These are phyloP conservation scores for Daldinia eschscholtzii DNA, from an alignment of 2,329 filamentous ascomycete genomes.

Conservation along the genomic window DNA sequence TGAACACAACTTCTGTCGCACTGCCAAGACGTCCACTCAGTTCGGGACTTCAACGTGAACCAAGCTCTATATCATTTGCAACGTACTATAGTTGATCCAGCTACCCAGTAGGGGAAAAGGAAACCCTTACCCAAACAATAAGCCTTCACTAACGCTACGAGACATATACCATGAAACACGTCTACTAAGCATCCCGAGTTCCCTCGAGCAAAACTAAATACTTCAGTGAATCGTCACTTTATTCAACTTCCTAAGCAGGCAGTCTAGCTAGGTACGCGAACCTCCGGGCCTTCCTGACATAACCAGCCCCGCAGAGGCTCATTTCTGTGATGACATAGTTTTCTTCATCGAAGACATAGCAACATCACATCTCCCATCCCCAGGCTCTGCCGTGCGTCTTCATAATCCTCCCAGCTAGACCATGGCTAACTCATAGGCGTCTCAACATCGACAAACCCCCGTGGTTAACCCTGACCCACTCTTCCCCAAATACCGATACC, in stretches of 20 bases:
- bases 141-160: neutral
- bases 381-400: constrained; percentile 34
- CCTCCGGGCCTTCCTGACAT: constrained; percentile 25
- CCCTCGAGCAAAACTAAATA: neutral
- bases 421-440: constrained; percentile 43
- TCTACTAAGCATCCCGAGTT: neutral
- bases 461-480: constrained; percentile 20
- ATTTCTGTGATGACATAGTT: constrained; percentile 30
- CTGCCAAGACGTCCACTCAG: too few relatives aligned
- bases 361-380: constrained; percentile 35
- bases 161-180: neutral
- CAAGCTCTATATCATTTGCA: too few relatives aligned
- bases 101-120: neutral
- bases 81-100: too few relatives aligned
- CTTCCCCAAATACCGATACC: constrained; percentile 39
- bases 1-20: too few relatives aligned
- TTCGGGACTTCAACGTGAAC: too few relatives aligned
- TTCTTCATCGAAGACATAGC: constrained; percentile 38
- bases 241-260: constrained; percentile 29
- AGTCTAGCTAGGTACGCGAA: constrained; percentile 34
- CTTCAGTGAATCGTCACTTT: constrained; percentile 34
- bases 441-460: constrained; percentile 23
- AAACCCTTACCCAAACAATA: neutral
- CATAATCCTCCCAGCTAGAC: constrained; percentile 39
- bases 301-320: constrained; percentile 30